These are phyloP conservation scores for Fusarium pseudocircinatum DNA, from an alignment of 2,329 filamentous ascomycete genomes.

Conservation along the genomic window DNA sequence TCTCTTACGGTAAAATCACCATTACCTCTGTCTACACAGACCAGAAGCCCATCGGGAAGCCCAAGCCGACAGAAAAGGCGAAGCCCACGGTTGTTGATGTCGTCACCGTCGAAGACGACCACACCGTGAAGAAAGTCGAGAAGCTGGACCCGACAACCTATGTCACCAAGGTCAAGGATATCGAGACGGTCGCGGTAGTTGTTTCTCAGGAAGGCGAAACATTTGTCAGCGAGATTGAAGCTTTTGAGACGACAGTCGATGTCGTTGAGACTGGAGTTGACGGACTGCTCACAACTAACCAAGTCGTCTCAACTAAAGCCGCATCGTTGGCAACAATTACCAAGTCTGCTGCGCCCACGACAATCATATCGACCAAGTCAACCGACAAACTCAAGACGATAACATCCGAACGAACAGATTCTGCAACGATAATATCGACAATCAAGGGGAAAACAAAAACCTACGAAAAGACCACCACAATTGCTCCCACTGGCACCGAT, in stretches of 20 bases:
- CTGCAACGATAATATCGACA: slow-evolving; percentile 34
- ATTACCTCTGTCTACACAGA: slow-evolving; percentile 38
- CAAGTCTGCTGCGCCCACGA: slow-evolving; percentile 23
- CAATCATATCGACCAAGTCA: slow-evolving; percentile 23
- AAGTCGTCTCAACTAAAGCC: slow-evolving; percentile 21
- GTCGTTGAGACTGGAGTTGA: slow-evolving; percentile 19
- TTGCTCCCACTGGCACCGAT: slow-evolving; percentile 23
- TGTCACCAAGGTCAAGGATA: slow-evolving; percentile 29
- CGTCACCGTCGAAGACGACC: slow-evolving; percentile 31
- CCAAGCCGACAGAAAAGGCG: slow-evolving; percentile 22
- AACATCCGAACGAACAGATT: slow-evolving; percentile 28
- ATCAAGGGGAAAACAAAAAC: slow-evolving; percentile 34
- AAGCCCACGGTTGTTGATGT: slow-evolving; percentile 36
- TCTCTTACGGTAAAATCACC: slow-evolving; percentile 38
- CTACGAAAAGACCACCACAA: slow-evolving; percentile 21
- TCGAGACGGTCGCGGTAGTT: slow-evolving; percentile 32
- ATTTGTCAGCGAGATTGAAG: slow-evolving; percentile 20
- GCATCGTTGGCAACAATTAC: slow-evolving; percentile 26
- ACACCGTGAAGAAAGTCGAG: slow-evolving; percentile 37
- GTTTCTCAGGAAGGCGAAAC: slow-evolving; percentile 19
- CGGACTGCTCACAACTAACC: slow-evolving; percentile 21
- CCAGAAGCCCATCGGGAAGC: slow-evolving; percentile 8
- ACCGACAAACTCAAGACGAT: slow-evolving; percentile 27
- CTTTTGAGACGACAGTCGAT: slow-evolving; percentile 22
- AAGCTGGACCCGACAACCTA: slow-evolving; percentile 34